Evolutionary conservation across 2,329 filamentous ascomycete genomes (phyloP).

Genomic region (Teratosphaeria pseudoeucalypti): DNA sequence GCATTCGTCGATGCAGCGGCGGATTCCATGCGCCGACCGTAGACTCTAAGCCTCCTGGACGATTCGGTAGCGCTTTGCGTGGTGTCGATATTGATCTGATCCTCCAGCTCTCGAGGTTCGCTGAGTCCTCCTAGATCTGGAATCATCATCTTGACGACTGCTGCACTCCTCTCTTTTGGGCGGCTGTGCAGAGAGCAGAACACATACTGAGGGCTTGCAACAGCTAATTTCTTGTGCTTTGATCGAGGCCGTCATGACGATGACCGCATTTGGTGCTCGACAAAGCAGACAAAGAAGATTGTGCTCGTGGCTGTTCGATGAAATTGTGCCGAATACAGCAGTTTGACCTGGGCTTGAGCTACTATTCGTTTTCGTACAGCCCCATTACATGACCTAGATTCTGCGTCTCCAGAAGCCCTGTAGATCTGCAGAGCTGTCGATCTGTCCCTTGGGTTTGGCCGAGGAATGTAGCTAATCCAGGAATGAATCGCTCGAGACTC

Average conservation of each 20-base stretch:
- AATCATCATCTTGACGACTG: conserved; percentile 8
- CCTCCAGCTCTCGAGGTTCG: conserved; percentile 4
- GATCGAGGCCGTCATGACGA: background rate
- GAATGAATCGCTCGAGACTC: too few relatives aligned
- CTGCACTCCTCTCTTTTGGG: background rate
- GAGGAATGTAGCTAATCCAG: too few relatives aligned
- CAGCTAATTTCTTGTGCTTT: background rate
- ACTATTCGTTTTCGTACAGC: background rate
- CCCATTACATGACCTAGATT: background rate
- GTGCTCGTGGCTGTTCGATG: background rate
- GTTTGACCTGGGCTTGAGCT: background rate
- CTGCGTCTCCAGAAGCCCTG: too few relatives aligned
- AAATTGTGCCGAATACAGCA: background rate
- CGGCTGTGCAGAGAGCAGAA: background rate
- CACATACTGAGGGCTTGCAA: background rate
- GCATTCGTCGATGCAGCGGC: background rate
- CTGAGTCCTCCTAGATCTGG: conserved; percentile 9
- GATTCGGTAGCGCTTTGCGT: background rate
- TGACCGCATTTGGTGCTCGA: background rate
- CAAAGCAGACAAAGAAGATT: background rate
- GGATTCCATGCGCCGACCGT: background rate
- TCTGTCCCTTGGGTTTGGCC: too few relatives aligned
- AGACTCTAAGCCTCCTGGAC: background rate
- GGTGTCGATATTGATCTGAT: background rate
- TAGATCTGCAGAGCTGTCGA: too few relatives aligned